Evolutionary conservation across 2,329 filamentous ascomycete species (phyloP).

Genomic region (Colletotrichum tropicale): DNA sequence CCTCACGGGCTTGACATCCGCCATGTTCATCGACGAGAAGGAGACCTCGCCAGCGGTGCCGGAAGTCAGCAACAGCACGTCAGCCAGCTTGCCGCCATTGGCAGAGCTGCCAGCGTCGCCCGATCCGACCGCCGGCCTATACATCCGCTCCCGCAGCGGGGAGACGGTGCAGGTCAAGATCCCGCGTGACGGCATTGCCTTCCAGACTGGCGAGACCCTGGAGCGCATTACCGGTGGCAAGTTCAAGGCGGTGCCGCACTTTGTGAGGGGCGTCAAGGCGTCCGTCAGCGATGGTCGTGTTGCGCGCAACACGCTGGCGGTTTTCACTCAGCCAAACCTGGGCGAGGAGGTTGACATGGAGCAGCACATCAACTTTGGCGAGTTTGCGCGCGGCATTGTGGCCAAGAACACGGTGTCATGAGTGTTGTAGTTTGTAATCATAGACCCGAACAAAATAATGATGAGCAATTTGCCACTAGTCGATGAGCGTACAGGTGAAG

Average conservation of each 20-base stretch:
- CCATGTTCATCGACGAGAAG: conserved; percentile 92
- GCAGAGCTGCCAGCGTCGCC: conserved; percentile 77
- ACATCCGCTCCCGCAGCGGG: conserved; percentile 86
- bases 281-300: conserved; percentile 57
- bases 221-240: conserved; percentile 89
- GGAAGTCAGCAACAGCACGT: conserved; percentile 24
- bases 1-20: conserved; percentile 89
- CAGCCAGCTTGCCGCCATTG: conserved; percentile 53
- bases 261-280: conserved; percentile 78
- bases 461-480: background rate
- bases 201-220: conserved; percentile 93
- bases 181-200: conserved; percentile 88
- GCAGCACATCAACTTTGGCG: conserved; percentile 72
- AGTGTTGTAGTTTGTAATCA: background rate
- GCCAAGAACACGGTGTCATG: conserved; percentile 60
- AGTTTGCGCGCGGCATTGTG: conserved; percentile 71
- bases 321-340: conserved; percentile 96
- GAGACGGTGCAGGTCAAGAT: conserved; percentile 90
- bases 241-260: conserved; percentile 96
- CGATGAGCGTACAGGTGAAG: background rate
- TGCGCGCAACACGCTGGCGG: conserved; percentile 87
- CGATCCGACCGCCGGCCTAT: conserved; percentile 86
- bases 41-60: conserved; percentile 40
- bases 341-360: conserved; percentile 76
- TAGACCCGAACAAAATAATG: background rate